Evolutionary conservation across 768 basidiomycete species (phyloP), one percentile per base, ranked within the genome.

Genomic region (Cystofilobasidium capitatum): DNA sequence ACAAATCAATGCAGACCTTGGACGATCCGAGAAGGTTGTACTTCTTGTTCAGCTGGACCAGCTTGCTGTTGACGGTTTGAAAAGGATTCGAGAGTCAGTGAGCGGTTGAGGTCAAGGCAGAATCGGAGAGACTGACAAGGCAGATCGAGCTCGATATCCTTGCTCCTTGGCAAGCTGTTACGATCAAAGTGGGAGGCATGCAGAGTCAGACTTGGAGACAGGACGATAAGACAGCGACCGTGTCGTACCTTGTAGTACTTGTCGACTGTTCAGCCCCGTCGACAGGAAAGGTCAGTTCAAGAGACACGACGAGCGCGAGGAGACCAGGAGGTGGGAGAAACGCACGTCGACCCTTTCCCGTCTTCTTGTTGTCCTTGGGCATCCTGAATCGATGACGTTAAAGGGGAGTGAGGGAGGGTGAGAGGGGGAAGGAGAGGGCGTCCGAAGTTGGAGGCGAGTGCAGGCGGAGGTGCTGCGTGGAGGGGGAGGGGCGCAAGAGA

Each of bases 1-100:
- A 99, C 37, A 99, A 82, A 83, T 99, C 96, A 73, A 99, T 93
- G 77, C 94, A 97, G 82, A 85, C 82, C 66, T 91, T 88, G 36
- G 83, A 81, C 55, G 73, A 75, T 73, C 92, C 89, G 29, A 99
- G 83, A 76, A 99, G 88, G 20, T 86, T 83, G 79, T 89, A 99
- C 80, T 98, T 99, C 77, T 94, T 92, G 82, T 99, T 98, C 70
- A 99, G 80, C 78, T 99, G 96, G 67, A 99, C 91, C 68, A 99
- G 84, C 79, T 99, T 99, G 86, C 76, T 78, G 64, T 40, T 45
- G 9, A 39, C 39, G 26, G 55, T 22, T 6, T 22, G 39, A 31
- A 26, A 40, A 44, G n/a, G 20, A 29, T 12, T 13, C 3, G 3
- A 31, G 14, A 13, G 40, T 29, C 55, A 57, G 59, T 1, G 58